Conservation (phyloP, 2,329 filamentous ascomycete species). For the Monilinia fructicola region DNA sequence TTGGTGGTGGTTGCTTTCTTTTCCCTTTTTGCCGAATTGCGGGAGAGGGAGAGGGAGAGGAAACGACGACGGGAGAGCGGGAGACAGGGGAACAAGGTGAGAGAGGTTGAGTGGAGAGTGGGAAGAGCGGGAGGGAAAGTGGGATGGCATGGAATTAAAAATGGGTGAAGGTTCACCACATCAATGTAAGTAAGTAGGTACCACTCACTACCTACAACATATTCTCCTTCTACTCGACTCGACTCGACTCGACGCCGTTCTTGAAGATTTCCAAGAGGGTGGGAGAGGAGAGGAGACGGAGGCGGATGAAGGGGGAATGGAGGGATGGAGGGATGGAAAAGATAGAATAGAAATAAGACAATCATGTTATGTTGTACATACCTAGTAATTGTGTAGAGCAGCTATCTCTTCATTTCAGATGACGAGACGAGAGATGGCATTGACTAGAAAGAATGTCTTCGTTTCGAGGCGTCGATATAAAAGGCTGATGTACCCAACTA, state of each 20-base stretch:
- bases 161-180: not conserved
- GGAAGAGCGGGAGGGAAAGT: not conserved
- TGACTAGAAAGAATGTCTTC: not conserved
- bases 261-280: not conserved
- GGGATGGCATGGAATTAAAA: not conserved
- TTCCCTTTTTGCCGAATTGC: not conserved
- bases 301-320: not conserved
- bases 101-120: no score
- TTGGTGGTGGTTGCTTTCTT: no score
- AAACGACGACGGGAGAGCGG: no score
- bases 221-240: not conserved
- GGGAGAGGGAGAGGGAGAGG: not conserved
- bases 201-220: not conserved
- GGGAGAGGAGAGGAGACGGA: not conserved
- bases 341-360: not conserved
- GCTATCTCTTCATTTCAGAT: not conserved
- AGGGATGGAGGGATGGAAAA: no score
- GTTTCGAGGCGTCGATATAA: not conserved
- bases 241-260: not conserved
- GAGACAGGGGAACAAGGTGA: no score
- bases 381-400: not conserved
- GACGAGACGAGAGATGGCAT: not conserved
- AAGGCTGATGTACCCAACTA: not conserved
- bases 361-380: not conserved
- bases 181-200: slow-evolving; percentile 1